Conservation (phyloP, 176 grass and related monocot genomes). For the Musa beccarii region DNA sequence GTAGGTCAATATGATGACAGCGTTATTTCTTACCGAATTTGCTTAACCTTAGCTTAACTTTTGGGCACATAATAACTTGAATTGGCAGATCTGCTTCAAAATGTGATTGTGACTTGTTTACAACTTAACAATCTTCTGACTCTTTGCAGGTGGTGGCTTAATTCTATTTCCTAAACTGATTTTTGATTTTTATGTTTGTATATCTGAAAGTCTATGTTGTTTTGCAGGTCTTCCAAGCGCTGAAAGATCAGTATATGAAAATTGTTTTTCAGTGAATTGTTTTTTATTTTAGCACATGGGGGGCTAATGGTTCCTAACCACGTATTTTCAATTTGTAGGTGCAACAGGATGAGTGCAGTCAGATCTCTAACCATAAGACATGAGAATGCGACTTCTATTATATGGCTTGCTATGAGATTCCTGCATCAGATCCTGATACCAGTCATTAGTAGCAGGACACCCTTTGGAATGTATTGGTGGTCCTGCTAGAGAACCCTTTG, state of each 20-base stretch:
- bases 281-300: constrained; percentile 12
- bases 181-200: constrained; percentile 26
- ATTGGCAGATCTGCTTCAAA: constrained; percentile 44
- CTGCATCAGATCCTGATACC: not conserved
- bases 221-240: constrained; percentile 62
- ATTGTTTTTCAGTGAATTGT: constrained; percentile 13
- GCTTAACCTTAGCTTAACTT: not conserved
- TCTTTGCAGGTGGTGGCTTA: constrained; percentile 39
- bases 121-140: constrained; percentile 28
- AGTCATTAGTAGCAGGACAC: too few species aligned
- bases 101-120: not conserved
- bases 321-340: constrained; percentile 31
- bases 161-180: constrained; percentile 23
- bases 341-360: not conserved
- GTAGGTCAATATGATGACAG: too few species aligned
- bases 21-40: too few species aligned
- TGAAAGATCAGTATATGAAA: constrained; percentile 32
- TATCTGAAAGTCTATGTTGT: constrained; percentile 35
- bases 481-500: not conserved
- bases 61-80: constrained; percentile 2
- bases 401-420: not conserved
- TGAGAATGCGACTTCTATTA: not conserved
- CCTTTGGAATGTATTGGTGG: too few species aligned
- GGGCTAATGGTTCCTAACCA: not conserved
- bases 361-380: not conserved